A percentile compares a stretch with the other conserved stretches of the same genome.
Conservation (phyloP, 257 asterid species). For the Solanum piurae region DNA sequence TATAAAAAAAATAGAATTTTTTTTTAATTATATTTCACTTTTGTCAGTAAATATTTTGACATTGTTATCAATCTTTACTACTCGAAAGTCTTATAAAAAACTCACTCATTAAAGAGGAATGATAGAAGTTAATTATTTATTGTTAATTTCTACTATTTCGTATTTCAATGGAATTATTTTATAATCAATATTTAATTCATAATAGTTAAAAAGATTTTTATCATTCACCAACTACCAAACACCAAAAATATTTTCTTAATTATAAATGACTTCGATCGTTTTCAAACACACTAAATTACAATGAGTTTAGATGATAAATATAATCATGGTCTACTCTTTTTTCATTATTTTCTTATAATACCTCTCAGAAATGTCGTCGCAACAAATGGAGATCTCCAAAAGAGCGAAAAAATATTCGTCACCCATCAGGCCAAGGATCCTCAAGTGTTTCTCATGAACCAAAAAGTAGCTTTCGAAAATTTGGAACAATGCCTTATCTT, state of each 20-base stretch:
- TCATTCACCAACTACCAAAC: not conserved
- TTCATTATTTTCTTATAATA: not conserved
- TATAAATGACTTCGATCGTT: not conserved
- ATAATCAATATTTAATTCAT: not conserved
- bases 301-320: not conserved
- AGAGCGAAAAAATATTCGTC: not conserved
- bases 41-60: not conserved
- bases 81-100: not conserved
- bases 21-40: not conserved
- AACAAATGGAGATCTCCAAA: conserved; percentile 12
- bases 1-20: not conserved
- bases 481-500: conserved; percentile 14
- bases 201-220: not conserved
- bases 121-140: not conserved
- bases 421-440: no score
- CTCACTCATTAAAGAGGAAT: not conserved
- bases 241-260: not conserved
- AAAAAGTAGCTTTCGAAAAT: not conserved
- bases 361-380: conserved; percentile 20
- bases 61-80: not conserved
- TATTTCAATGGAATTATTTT: not conserved
- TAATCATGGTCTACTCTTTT: not conserved
- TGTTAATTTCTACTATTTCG: not conserved
- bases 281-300: not conserved
- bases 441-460: not conserved